phyloP scores from a whole-genome alignment of 2,329 filamentous ascomycete species.

The Nemania sp. region DNA sequence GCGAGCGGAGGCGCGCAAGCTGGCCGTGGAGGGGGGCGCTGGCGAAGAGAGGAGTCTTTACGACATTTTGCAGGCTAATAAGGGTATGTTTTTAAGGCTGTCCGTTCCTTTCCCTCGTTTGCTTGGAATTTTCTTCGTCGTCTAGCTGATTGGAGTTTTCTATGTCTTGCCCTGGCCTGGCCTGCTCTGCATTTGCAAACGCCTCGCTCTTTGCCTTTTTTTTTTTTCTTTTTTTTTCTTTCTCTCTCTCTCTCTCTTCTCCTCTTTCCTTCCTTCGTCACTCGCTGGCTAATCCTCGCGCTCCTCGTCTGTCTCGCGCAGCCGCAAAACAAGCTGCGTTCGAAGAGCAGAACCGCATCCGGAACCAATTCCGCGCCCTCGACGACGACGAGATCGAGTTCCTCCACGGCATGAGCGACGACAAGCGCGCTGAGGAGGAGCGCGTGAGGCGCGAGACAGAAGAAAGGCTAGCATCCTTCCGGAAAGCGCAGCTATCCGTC shows the following conservation, averaged over 20 bases:
- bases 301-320: neutral
- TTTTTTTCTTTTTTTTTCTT: too few species aligned
- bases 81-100: slow-evolving; percentile 47
- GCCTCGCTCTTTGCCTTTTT: too few species aligned
- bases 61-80: slow-evolving; percentile 80
- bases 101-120: neutral
- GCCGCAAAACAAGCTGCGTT: slow-evolving; percentile 83
- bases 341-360: slow-evolving; percentile 71
- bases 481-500: slow-evolving; percentile 51
- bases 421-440: slow-evolving; percentile 58
- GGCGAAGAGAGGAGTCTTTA: slow-evolving; percentile 67
- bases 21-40: slow-evolving; percentile 41
- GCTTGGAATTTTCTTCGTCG: neutral
- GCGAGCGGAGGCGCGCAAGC: slow-evolving; percentile 55
- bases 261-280: too few species aligned
- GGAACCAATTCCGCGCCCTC: slow-evolving; percentile 77
- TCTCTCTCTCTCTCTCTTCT: too few species aligned
- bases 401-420: slow-evolving; percentile 62
- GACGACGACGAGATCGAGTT: slow-evolving; percentile 82
- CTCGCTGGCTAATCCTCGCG: neutral
- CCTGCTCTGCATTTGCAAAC: too few species aligned
- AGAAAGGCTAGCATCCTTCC: slow-evolving; percentile 60
- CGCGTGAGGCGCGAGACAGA: slow-evolving; percentile 59
- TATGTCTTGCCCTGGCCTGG: too few species aligned
- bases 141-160: too few species aligned